Evolutionary conservation across 2,329 filamentous ascomycete species (phyloP).

Genomic region (Hysterium pulicare): DNA sequence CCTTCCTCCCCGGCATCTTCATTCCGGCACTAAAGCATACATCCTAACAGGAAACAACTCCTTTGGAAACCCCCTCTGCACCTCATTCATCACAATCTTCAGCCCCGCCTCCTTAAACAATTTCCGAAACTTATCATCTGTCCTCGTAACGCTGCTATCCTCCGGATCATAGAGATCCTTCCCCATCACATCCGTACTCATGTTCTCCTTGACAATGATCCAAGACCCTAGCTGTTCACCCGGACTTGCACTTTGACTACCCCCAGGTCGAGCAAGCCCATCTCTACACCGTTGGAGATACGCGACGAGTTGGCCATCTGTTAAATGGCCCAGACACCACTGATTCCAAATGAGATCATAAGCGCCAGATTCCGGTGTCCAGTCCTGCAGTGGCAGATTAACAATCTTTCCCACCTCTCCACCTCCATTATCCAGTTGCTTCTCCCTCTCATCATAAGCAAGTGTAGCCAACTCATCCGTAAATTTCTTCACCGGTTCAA

Average conservation of each 20-base stretch:
- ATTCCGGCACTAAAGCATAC: constrained; percentile 64
- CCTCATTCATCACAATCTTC: constrained; percentile 64
- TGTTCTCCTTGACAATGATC: constrained; percentile 80
- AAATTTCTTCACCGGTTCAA: constrained; percentile 84
- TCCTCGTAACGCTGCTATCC: constrained; percentile 76
- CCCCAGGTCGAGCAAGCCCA: constrained; percentile 35
- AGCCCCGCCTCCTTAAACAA: constrained; percentile 70
- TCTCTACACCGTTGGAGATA: constrained; percentile 63
- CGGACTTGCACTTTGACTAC: constrained; percentile 18
- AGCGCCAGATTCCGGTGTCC: constrained; percentile 48
- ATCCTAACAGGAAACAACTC: constrained; percentile 69
- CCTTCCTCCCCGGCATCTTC: not conserved
- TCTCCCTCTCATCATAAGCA: constrained; percentile 19
- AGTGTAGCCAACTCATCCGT: constrained; percentile 54
- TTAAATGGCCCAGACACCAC: constrained; percentile 85
- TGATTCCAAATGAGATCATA: constrained; percentile 89
- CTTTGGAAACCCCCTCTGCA: constrained; percentile 67
- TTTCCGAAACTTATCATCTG: constrained; percentile 65
- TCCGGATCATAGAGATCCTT: constrained; percentile 70
- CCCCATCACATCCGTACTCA: constrained; percentile 51
- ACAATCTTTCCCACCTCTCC: constrained; percentile 61
- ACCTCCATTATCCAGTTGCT: no score
- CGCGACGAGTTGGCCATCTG: constrained; percentile 65
- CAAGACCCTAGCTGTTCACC: constrained; percentile 39
- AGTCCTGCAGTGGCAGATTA: constrained; percentile 71